Evolutionary conservation across 257 asterid genomes (phyloP), one percentile per base, ranked within the genome.

Genomic region (Anisodus acutangulus): DNA sequence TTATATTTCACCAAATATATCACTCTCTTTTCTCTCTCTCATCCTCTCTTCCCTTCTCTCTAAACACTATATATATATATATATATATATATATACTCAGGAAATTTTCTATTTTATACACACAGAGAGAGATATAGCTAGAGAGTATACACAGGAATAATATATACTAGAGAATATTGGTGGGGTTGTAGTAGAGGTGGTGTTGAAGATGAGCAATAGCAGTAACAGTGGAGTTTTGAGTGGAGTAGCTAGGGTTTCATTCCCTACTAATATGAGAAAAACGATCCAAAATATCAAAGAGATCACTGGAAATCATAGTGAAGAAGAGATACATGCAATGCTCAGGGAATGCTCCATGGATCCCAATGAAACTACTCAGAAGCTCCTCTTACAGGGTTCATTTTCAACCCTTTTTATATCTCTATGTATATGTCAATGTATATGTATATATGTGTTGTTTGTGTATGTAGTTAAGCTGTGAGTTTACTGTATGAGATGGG

Each of bases 301-400:
- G 93, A 90, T 93, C 90, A 90, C 94, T 72, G 97, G 97, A 81
- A 96, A 89, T 85, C 99, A 94, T 88, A 87, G 92, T 83, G 99
- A 96, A 9, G 97, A 93, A 81, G 99, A 96, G 89, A 92, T 96
- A 87, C 92, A 96, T 88, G 93, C 97, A 85, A 89, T 88, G 98
- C 99, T 96, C 39, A 91, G 89, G 90, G 99, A 96, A 47, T 92
- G 97, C 82, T 85, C 93, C 67, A 95, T 95, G 99, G 98, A 95
- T 92, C 99, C 98, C 86, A 94, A 95, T 87, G 99, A 95, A 57
- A 90, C 98, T 82, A 19, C 93, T 57, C 93, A 93, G 85, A 93
- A 91, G 93, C 98, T 96, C 85, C 94, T 95, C 71, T 89, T 85
- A 43, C 98, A 90, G 85, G 99, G 99, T 95, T 78, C 54, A 39